Base-by-base conservation (phyloP, 2,329 filamentous ascomycete species). In the Clonostachys sp. region DNA sequence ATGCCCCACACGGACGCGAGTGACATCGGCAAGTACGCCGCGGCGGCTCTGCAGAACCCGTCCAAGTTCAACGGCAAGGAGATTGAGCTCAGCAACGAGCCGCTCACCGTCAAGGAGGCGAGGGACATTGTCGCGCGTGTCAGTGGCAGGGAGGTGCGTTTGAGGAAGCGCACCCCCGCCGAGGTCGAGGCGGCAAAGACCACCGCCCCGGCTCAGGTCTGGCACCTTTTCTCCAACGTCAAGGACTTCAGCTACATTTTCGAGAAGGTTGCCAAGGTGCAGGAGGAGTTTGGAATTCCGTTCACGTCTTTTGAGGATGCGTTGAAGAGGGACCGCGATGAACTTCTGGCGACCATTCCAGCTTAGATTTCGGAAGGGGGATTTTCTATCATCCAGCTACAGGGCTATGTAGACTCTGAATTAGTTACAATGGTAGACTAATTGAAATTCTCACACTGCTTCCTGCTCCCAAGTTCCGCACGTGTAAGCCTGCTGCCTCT, bases 1-100 rank as follows among this genome's bases (percentile, higher is more conserved):
- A 47, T 66, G 46, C 53, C 53, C 3, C 54, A 59, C 17, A 66
- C 61, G 1, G 65, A 65, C 41, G 51, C 47, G 0, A 45, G 49
- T 34, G 64, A 68, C 36, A 43, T 68, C 12, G 65, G 63, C 0
- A 58, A 46, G 48, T 68, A 64, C 44, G 63, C 55, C 1, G 57
- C 61, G 2, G 61, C 62, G 1, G 65, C 64, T 6, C 35, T 68
- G 4, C 55, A 51, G 42, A 42, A 65, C 16, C 61, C 62, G 5
- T 44, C 42, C 39, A 61, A 55, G 45, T 68, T 67, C 40, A 45
- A 33, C 3, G 55, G 57, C 6, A 52, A 61, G 12, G 62, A 59
- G 36, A 61, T 68, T n/a, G 55, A 64, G 2, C 51, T 68, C 5
- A 53, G 45, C 2, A 54, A 53, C 41, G 62, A 64, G n/a, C 13